Conservation (phyloP, 2,329 filamentous ascomycete genomes). For the Cercospora canescens region DNA sequence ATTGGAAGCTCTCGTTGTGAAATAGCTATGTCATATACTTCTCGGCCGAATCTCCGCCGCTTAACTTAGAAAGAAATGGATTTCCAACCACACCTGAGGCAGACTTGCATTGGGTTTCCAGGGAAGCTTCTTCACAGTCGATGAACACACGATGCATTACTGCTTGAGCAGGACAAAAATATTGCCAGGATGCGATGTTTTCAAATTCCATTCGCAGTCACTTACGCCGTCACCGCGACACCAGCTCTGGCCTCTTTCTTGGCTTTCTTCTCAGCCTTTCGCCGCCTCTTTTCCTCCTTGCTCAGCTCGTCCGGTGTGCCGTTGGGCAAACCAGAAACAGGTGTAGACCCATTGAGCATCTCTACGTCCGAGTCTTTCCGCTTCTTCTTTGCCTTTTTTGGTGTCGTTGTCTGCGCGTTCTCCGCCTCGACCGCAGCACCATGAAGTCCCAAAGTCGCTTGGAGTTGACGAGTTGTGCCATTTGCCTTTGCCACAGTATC, state of each 20-base stretch:
- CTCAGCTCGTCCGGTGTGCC: conserved; percentile 19
- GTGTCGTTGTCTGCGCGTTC: conserved; percentile 36
- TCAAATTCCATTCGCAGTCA: neutral
- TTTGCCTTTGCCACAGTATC: conserved; percentile 34
- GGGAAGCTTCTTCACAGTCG: neutral
- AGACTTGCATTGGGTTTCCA: neutral
- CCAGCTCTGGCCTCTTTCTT: conserved; percentile 30
- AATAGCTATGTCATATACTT: neutral
- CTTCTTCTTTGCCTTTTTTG: conserved; percentile 39
- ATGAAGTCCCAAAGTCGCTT: conserved; percentile 27
- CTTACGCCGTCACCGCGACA: neutral
- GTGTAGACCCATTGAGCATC: conserved; percentile 21
- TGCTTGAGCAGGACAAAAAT: neutral
- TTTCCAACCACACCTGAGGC: conserved; percentile 11
- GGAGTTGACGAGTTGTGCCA: conserved; percentile 27
- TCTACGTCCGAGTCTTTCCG: conserved; percentile 37
- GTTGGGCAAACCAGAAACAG: conserved; percentile 25
- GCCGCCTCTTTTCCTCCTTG: conserved; percentile 38
- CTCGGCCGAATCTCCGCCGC: neutral
- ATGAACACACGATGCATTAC: neutral
- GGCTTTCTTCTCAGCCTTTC: conserved; percentile 38
- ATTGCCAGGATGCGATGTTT: neutral
- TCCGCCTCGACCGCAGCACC: conserved; percentile 45
- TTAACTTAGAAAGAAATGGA: neutral
- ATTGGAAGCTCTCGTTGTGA: neutral